These are phyloP conservation scores for Fusarium sp. DNA, from an alignment of 2,329 filamentous ascomycete genomes.

Conservation along the genomic window DNA sequence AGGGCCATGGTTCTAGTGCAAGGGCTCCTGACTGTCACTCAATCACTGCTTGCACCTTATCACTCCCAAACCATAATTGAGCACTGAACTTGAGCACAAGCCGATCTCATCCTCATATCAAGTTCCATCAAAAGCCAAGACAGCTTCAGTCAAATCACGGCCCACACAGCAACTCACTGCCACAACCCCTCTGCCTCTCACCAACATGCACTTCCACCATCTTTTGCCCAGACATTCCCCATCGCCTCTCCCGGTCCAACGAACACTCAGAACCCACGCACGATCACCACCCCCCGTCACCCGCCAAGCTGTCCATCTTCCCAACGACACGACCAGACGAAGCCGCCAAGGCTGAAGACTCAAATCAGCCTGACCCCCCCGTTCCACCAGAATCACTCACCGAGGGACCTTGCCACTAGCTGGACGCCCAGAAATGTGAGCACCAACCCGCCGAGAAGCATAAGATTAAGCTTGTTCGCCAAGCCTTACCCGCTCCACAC, in stretches of 20 bases:
- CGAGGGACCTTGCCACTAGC: conserved; percentile 5
- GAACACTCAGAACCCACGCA: conserved; percentile 34
- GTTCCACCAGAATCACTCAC: neutral
- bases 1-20: neutral
- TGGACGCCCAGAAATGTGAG: neutral
- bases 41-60: neutral
- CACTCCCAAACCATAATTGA: neutral
- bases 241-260: conserved; percentile 26
- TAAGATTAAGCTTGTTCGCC: conserved; percentile 49
- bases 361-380: neutral
- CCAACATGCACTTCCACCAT: neutral
- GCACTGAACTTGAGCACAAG: neutral
- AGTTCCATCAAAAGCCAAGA: neutral
- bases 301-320: conserved; percentile 23
- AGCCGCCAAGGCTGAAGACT: conserved; percentile 26
- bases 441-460: conserved; percentile 42
- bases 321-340: neutral
- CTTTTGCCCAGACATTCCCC: neutral
- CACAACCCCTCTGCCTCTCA: neutral
- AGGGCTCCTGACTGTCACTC: neutral
- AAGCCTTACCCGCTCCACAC: conserved; percentile 32
- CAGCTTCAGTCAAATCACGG: neutral
- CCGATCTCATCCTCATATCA: neutral
- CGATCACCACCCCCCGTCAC: conserved; percentile 24
- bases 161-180: neutral